phyloP scores from a whole-genome alignment of 1,284 basidiomycete species.

The Chalciporus sp. region DNA sequence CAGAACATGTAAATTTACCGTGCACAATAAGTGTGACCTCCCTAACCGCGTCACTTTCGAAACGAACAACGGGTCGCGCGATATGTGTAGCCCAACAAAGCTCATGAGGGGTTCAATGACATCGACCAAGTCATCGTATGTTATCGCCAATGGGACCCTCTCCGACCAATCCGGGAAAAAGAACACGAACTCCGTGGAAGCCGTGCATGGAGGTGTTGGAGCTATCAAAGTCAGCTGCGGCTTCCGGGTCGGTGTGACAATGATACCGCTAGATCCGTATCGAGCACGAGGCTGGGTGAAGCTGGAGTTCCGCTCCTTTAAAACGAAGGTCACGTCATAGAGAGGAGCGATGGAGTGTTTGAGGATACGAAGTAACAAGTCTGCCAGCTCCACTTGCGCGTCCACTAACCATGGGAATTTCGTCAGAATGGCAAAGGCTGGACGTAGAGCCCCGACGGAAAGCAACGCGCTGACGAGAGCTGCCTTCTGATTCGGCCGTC shows the following conservation, averaged over 20 bases:
- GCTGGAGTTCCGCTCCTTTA: conserved; percentile 57
- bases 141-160: conserved; percentile 65
- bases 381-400: conserved; percentile 81
- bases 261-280: conserved; percentile 58
- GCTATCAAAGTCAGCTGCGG: conserved; percentile 66
- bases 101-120: conserved; percentile 76
- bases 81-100: conserved; percentile 76
- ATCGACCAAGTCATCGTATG: conserved; percentile 69
- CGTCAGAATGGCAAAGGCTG: conserved; percentile 78
- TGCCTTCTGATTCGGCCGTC: conserved; percentile 78
- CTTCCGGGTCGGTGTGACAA: conserved; percentile 56
- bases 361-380: conserved; percentile 78
- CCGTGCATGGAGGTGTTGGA: conserved; percentile 77
- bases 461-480: conserved; percentile 83
- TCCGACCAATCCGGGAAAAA: conserved; percentile 88
- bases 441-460: conserved; percentile 80
- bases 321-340: conserved; percentile 58
- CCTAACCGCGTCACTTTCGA: conserved; percentile 65
- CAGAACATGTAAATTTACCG: conserved; percentile 42
- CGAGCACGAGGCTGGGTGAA: conserved; percentile 65
- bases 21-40: conserved; percentile 46
- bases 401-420: conserved; percentile 88
- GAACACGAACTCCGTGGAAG: conserved; percentile 75
- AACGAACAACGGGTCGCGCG: conserved; percentile 67
- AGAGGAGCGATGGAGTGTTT: conserved; percentile 67